A percentile compares a stretch with the other conserved stretches of the same genome.
Evolutionary conservation across 225 moss, liverwort and hornwort species (phyloP).

Genomic region (Pseudoscleropodium purum): DNA sequence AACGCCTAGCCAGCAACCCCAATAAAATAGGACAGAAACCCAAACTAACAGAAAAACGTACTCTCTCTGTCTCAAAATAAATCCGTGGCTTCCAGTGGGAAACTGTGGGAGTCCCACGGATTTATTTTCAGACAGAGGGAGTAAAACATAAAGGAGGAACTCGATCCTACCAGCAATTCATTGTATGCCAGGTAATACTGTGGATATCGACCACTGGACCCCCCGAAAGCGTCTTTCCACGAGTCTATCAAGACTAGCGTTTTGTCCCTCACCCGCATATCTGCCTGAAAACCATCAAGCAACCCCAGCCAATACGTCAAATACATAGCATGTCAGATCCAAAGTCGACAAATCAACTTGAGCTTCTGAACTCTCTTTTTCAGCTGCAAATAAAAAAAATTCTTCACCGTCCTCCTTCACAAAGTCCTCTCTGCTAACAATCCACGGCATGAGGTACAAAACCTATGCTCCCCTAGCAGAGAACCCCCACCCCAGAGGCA

Average conservation of each 20-base stretch:
- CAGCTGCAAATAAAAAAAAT: not conserved
- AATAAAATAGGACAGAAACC: not conserved
- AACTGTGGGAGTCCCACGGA: not conserved
- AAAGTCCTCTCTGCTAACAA: not conserved
- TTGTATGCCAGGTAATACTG: slow-evolving; percentile 76
- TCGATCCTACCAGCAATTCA: slow-evolving; percentile 41
- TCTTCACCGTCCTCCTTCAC: not conserved
- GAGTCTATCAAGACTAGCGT: slow-evolving; percentile 69
- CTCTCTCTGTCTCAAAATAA: not conserved
- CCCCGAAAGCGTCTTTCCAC: slow-evolving; percentile 85
- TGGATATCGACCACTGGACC: slow-evolving; percentile 61
- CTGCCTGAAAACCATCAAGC: slow-evolving; percentile 39
- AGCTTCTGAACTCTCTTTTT: not conserved
- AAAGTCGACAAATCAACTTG: not conserved
- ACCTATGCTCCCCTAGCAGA: not conserved
- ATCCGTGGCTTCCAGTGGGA: not conserved
- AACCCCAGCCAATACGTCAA: not conserved
- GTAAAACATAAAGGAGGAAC: not conserved
- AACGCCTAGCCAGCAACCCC: not conserved
- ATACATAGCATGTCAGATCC: not conserved
- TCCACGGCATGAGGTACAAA: not conserved
- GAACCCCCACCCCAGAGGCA: not conserved
- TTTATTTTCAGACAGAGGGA: not conserved
- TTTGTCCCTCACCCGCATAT: slow-evolving; percentile 81
- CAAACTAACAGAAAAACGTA: not conserved